phyloP scores from a whole-genome alignment of 345 rosid genomes.

The Murraya paniculata region DNA sequence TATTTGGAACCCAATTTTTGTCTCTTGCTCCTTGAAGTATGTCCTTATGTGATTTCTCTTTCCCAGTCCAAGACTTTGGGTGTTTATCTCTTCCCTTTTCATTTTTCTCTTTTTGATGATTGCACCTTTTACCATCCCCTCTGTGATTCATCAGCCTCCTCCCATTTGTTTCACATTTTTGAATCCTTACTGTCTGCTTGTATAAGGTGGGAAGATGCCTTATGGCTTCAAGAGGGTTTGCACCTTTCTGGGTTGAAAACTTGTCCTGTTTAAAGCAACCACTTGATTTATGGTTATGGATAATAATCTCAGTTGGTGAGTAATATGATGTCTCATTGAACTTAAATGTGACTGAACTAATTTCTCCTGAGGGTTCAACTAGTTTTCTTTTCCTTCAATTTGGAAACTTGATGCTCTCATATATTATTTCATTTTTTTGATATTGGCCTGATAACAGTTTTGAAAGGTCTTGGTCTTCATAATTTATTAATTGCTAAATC shows the following conservation, averaged over 20 bases:
- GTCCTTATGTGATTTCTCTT: neutral
- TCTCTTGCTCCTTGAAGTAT: neutral
- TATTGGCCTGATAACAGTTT: neutral
- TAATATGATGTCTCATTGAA: neutral
- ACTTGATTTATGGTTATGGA: neutral
- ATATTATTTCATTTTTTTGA: neutral
- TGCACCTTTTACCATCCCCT: neutral
- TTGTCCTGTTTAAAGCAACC: neutral
- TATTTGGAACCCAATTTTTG: neutral
- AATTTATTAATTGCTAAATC: neutral
- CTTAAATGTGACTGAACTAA: neutral
- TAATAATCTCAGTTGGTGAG: neutral
- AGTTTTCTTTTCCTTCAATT: neutral
- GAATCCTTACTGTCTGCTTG: neutral
- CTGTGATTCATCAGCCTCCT: neutral
- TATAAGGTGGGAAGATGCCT: neutral
- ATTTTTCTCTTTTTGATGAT: neutral
- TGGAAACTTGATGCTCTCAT: neutral
- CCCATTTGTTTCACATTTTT: neutral
- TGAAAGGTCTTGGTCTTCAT: neutral
- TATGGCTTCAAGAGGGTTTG: neutral
- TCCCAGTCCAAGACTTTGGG: neutral
- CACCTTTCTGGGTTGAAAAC: neutral
- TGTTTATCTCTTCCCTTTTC: neutral
- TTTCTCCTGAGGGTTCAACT: neutral